phyloP scores from a whole-genome alignment of 495 filamentous ascomycete species.

The Hypoxylon fuscum region DNA sequence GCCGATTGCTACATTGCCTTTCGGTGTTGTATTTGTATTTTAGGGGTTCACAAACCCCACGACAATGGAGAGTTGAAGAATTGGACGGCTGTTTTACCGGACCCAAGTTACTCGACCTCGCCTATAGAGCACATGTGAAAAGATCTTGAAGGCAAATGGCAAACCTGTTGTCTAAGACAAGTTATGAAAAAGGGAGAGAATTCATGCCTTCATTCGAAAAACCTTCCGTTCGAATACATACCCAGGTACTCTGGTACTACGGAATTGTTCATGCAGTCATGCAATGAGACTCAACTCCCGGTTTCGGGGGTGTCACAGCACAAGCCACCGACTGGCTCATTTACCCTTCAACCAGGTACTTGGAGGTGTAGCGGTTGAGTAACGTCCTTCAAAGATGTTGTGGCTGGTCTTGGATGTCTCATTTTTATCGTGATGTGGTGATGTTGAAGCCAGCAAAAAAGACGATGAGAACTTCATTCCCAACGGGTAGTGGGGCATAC shows the following conservation, averaged over 20 bases:
- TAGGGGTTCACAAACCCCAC: constrained; percentile 1
- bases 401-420: constrained; percentile 18
- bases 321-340: constrained; percentile 1
- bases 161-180: too few relatives aligned
- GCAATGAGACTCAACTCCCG: not conserved
- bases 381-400: constrained; percentile 7
- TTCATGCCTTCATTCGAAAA: too few relatives aligned
- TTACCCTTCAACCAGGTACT: constrained; percentile 5
- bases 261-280: too few relatives aligned
- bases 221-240: too few relatives aligned
- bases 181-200: too few relatives aligned
- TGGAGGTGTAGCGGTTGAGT: constrained; percentile 12
- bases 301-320: constrained; percentile 10
- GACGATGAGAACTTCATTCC: constrained; percentile 1
- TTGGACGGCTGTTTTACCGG: not conserved
- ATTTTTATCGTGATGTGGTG: constrained; percentile 1
- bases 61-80: constrained; percentile 6
- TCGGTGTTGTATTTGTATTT: constrained; percentile 3
- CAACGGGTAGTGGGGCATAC: constrained; percentile 27
- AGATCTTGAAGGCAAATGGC: too few relatives aligned
- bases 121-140: not conserved
- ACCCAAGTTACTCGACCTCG: not conserved
- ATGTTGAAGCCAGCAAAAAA: constrained; percentile 14
- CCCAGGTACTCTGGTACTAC: too few relatives aligned
- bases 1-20: constrained; percentile 29